These are phyloP conservation scores for Diutina ranongensis DNA, from an alignment of 1,139 yeast species.

Conservation along the genomic window DNA sequence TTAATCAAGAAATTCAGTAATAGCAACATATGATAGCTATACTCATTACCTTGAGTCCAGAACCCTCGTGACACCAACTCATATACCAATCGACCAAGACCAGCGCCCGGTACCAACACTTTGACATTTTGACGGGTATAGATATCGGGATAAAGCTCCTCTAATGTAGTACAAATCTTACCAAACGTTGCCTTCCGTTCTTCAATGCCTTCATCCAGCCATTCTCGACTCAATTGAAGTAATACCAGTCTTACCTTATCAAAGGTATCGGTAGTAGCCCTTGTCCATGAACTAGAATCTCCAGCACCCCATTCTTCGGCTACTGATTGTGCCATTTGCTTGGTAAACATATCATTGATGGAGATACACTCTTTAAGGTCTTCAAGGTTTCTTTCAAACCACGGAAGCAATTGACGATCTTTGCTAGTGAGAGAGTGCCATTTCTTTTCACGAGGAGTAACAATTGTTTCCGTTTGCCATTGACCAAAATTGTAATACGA, in stretches of 20 bases:
- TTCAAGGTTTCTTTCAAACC: slow-evolving; percentile 38
- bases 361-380: slow-evolving; percentile 35
- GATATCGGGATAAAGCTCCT: slow-evolving; percentile 28
- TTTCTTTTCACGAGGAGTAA: slow-evolving; percentile 24
- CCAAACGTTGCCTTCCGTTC: slow-evolving; percentile 43
- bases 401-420: slow-evolving; percentile 36
- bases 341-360: slow-evolving; percentile 37
- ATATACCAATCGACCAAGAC: slow-evolving; percentile 66
- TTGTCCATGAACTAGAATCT: slow-evolving; percentile 27
- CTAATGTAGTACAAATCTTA: slow-evolving; percentile 34
- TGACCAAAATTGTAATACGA: slow-evolving; percentile 24
- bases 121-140: slow-evolving; percentile 14
- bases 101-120: slow-evolving; percentile 77
- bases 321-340: slow-evolving; percentile 33
- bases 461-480: slow-evolving; percentile 24
- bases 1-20: slow-evolving; percentile 58
- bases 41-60: slow-evolving; percentile 76
- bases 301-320: slow-evolving; percentile 44
- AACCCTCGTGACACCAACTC: slow-evolving; percentile 63
- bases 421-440: slow-evolving; percentile 20
- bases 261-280: slow-evolving; percentile 32
- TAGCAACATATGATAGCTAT: slow-evolving; percentile 70
- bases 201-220: slow-evolving; percentile 50
- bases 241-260: slow-evolving; percentile 55
- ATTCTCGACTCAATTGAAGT: slow-evolving; percentile 61